Conservation (phyloP, 352 stramenopile genomes). For the Globisporangium paddicum region DNA sequence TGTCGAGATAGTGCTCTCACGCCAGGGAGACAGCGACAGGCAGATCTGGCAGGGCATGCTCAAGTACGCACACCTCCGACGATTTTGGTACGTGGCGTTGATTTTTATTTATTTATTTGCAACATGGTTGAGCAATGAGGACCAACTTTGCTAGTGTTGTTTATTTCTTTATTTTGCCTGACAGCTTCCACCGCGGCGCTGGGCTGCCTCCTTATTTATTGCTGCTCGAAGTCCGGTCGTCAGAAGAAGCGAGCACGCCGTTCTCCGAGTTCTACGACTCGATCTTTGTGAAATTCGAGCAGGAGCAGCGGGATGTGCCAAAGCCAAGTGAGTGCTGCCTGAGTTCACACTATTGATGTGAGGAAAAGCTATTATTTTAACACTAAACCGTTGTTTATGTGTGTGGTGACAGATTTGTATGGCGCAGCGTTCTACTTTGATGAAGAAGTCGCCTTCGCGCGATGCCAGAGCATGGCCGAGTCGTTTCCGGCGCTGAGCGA, state of each 20-base stretch:
- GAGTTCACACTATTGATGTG: not conserved
- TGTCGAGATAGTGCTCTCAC: constrained; percentile 35
- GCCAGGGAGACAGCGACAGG: constrained; percentile 2
- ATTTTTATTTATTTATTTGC: not conserved
- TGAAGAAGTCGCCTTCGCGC: constrained; percentile 48
- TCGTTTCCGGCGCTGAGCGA: constrained; percentile 24
- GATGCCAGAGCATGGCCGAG: constrained; percentile 56
- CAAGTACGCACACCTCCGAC: constrained; percentile 33
- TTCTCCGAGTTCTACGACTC: constrained; percentile 59
- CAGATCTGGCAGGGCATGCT: constrained; percentile 26
- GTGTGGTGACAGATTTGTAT: constrained; percentile 38
- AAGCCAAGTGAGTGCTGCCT: constrained; percentile 28
- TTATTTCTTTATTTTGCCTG: not conserved
- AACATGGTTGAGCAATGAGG: not conserved
- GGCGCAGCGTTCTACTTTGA: constrained; percentile 66
- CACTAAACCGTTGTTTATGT: too few relatives aligned
- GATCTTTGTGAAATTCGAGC: constrained; percentile 38
- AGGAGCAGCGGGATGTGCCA: constrained; percentile 18
- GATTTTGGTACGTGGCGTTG: constrained; percentile 29
- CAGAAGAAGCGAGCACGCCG: constrained; percentile 15
- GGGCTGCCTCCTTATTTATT: constrained; percentile 42
- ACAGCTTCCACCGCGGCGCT: constrained; percentile 4
- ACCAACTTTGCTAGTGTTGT: not conserved
- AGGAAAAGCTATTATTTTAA: too few relatives aligned
- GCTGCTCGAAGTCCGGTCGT: constrained; percentile 39